These are phyloP conservation scores for Boletus rubescentipes DNA, from an alignment of 768 basidiomycete genomes.

Conservation along the genomic window DNA sequence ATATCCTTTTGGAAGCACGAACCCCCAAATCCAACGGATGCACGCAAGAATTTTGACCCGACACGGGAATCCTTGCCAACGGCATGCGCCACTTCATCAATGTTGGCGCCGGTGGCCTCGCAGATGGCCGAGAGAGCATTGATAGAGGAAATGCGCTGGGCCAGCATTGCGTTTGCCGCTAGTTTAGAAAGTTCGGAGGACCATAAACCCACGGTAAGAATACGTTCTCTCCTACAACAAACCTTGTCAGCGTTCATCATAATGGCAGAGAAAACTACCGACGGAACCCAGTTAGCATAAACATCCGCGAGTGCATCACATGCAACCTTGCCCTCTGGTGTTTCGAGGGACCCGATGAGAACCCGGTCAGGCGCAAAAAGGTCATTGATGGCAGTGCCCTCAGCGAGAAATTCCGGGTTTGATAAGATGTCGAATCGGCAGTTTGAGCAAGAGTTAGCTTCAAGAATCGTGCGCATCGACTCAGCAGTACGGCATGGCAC, in stretches of 20 bases:
- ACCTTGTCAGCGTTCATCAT: neutral
- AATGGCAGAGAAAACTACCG: constrained; percentile 35
- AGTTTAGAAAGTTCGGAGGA: constrained; percentile 98
- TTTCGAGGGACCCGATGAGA: constrained; percentile 93
- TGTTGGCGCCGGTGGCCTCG: constrained; percentile 97
- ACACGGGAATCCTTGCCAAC: constrained; percentile 92
- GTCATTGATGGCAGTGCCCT: constrained; percentile 94
- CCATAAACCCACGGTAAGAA: constrained; percentile 96
- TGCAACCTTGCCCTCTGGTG: constrained; percentile 79
- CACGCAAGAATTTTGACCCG: constrained; percentile 93
- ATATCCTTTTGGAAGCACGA: constrained; percentile 99
- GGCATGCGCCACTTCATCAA: constrained; percentile 95
- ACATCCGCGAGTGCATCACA: constrained; percentile 74
- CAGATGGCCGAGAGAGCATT: constrained; percentile 98
- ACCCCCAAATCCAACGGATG: constrained; percentile 95
- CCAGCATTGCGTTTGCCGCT: constrained; percentile 99
- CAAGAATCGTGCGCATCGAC: constrained; percentile 98
- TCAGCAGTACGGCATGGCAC: constrained; percentile 98
- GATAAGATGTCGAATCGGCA: constrained; percentile 97
- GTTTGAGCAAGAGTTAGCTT: constrained; percentile 93
- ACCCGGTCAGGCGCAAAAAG: constrained; percentile 92
- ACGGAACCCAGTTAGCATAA: constrained; percentile 97
- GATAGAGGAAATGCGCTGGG: constrained; percentile 97
- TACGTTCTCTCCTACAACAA: constrained; percentile 56
- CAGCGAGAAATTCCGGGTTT: constrained; percentile 98